Base-by-base conservation (phyloP, 2,329 filamentous ascomycete species). In the Saccharata proteae region DNA sequence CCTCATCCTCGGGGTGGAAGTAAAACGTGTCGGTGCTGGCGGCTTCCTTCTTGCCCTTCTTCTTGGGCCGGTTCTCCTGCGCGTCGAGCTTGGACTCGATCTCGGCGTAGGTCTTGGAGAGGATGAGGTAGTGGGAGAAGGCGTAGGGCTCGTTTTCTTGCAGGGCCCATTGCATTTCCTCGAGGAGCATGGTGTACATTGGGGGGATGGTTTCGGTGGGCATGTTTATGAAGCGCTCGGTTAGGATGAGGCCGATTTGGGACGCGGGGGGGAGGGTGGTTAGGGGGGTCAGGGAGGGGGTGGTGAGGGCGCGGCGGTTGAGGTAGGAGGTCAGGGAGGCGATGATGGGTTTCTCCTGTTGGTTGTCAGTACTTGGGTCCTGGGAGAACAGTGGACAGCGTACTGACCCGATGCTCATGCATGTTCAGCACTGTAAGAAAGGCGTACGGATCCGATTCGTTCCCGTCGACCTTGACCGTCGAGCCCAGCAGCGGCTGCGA, bases 1-100 rank as follows among this genome's bases (percentile, higher is more conserved):
- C 71, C 63, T 96, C 90, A 49, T 98, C 90, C 59, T 98, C 90
- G 0, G 85, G 80, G 53, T 98, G 90, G 65, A 96, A 98, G 58
- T 86, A 92, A 58, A 85, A 93, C 19, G 72, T 65, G 45, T 80
- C 70, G 6, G 64, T 42, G 3, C 39, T 43, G n/a, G 40, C 59
- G 30, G 67, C 64, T 52, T 69, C 57, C 39, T 55, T 52, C 43
- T 58, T 61, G 49, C 60, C 62, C 46, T 57, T 64, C 29, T 47
- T 46, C 26, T 53, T 48, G 23, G 55, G 55, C 40, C 49, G 46
- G 15, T 51, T 55, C 26, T 38, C 49, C 30, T 45, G 49, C 32
- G 71, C 65, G 43, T 88, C 80, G 11, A 96, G 64, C 38, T 72
- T 74, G 2, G 85, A 93, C 45, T 76, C 77, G 17, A 94, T 73